phyloP scores from a whole-genome alignment of 495 filamentous ascomycete species.

The Penicillium paradoxum region DNA sequence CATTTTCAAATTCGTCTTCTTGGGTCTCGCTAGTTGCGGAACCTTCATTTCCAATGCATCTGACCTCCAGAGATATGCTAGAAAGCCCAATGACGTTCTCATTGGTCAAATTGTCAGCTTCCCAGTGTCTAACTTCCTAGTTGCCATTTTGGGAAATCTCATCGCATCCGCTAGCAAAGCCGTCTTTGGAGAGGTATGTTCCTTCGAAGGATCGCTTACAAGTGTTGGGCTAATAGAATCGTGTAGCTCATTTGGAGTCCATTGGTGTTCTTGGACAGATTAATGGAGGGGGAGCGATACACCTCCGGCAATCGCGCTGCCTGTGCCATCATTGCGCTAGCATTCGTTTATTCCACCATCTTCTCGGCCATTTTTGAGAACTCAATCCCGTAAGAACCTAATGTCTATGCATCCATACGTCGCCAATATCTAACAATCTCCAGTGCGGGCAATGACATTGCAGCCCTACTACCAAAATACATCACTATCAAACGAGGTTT shows the following conservation, averaged over 20 bases:
- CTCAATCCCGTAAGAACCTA: conserved; percentile 22
- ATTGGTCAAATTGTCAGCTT: conserved; percentile 33
- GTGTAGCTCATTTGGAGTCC: conserved; percentile 27
- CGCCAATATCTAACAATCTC: background rate
- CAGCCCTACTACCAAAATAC: conserved; percentile 25
- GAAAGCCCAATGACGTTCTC: conserved; percentile 31
- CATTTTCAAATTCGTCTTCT: conserved; percentile 32
- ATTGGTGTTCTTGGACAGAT: conserved; percentile 18
- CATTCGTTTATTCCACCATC: conserved; percentile 24
- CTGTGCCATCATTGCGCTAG: conserved; percentile 23
- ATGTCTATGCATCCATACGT: background rate
- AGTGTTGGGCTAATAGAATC: background rate
- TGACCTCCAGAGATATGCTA: conserved; percentile 37
- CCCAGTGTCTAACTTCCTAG: conserved; percentile 26
- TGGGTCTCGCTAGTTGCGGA: conserved; percentile 31
- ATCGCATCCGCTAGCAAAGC: conserved; percentile 20
- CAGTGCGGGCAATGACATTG: conserved; percentile 30
- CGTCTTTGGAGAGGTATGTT: conserved; percentile 21
- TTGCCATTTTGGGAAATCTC: conserved; percentile 20
- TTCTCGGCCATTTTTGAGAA: conserved; percentile 29
- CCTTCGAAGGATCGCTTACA: background rate
- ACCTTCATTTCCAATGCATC: conserved; percentile 49
- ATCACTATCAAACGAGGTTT: conserved; percentile 29
- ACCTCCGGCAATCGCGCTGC: conserved; percentile 20
- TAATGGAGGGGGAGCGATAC: conserved; percentile 28